Percentiles rank a stretch among this genome's conserved stretches.
Evolutionary conservation across 352 stramenopile species (phyloP).

Genomic region (Plasmopara muralis): DNA sequence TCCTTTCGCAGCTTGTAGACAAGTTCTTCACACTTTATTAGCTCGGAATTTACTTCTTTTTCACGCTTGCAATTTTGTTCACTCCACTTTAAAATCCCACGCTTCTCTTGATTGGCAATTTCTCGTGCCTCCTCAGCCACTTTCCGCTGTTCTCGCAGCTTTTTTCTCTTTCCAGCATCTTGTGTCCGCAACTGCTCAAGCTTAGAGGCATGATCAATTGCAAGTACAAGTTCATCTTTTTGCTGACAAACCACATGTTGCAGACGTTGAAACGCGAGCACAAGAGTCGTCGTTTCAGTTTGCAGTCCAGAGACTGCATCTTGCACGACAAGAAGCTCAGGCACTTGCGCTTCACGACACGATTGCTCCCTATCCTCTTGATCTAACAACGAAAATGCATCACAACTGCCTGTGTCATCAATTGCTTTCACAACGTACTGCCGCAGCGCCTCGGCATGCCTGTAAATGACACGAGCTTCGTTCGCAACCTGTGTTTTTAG

Average conservation of each 20-base stretch:
- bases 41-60: conserved; percentile 33
- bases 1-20: conserved; percentile 22
- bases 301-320: conserved; percentile 37
- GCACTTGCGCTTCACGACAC: neutral
- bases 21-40: conserved; percentile 24
- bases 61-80: conserved; percentile 49
- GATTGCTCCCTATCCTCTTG: conserved; percentile 4
- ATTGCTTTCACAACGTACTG: conserved; percentile 40
- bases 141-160: conserved; percentile 35
- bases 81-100: conserved; percentile 56
- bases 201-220: conserved; percentile 25
- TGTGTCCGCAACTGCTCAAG: conserved; percentile 37
- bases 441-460: conserved; percentile 37
- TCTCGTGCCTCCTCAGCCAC: conserved; percentile 53
- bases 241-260: conserved; percentile 32
- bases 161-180: conserved; percentile 30
- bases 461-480: conserved; percentile 31
- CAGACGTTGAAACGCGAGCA: conserved; percentile 41
- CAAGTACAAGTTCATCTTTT: conserved; percentile 25
- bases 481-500: conserved; percentile 18
- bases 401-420: conserved; percentile 3
- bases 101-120: conserved; percentile 55
- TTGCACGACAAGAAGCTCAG: conserved; percentile 48
- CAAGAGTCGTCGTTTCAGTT: conserved; percentile 41
- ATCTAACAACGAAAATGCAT: conserved; percentile 5